These are phyloP conservation scores for Pleurotus platypus DNA, from an alignment of 768 basidiomycete species.

Conservation along the genomic window DNA sequence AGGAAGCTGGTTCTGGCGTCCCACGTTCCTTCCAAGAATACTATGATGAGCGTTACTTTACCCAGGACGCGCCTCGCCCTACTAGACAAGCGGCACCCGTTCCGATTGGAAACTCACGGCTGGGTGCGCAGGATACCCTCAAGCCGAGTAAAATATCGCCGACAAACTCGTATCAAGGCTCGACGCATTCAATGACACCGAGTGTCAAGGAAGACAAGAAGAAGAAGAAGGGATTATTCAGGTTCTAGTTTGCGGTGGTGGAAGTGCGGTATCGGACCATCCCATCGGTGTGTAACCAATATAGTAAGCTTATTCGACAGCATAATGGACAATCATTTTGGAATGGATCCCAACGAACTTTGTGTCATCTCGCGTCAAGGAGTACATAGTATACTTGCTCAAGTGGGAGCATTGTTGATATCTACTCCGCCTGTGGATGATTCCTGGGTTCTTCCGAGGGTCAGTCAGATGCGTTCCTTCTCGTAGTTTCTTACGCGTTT, in stretches of 20 bases:
- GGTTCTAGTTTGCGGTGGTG: constrained; percentile 38
- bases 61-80: constrained; percentile 57
- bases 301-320: constrained; percentile 6
- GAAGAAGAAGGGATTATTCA: constrained; percentile 77
- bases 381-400: too few relatives aligned
- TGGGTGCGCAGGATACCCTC: constrained; percentile 23
- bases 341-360: background rate
- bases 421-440: too few relatives aligned
- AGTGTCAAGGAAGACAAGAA: constrained; percentile 55
- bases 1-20: constrained; percentile 37
- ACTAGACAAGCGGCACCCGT: constrained; percentile 33
- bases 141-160: constrained; percentile 46
- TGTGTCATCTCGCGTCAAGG: too few relatives aligned
- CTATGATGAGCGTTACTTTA: constrained; percentile 79
- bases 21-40: constrained; percentile 63
- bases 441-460: too few relatives aligned
- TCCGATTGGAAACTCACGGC: constrained; percentile 20
- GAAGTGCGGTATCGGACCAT: too few relatives aligned
- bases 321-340: background rate
- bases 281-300: background rate
- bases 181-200: constrained; percentile 33
- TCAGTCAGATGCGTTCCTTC: too few relatives aligned
- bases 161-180: constrained; percentile 47
- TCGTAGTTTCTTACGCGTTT: too few relatives aligned
- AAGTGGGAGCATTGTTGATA: too few relatives aligned